These are phyloP conservation scores for Hippophae tibetana DNA, from an alignment of 306 rosid genomes.

Conservation along the genomic window DNA sequence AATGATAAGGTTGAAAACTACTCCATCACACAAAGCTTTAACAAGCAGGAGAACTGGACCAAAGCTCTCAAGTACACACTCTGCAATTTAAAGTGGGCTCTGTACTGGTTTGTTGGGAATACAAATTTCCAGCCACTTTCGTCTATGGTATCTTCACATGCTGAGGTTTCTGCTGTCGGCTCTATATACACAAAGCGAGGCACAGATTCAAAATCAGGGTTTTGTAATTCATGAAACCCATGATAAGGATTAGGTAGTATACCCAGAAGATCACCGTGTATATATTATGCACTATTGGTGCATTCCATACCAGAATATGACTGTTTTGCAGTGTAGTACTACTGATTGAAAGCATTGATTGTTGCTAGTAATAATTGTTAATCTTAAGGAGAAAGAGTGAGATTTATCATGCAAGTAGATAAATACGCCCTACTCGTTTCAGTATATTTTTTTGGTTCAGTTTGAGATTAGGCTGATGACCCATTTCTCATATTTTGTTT, in stretches of 20 bases:
- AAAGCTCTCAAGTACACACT: constrained; percentile 96
- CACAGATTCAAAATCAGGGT: constrained; percentile 21
- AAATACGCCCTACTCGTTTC: too few relatives aligned
- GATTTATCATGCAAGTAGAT: too few relatives aligned
- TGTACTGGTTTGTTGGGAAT: constrained; percentile 93
- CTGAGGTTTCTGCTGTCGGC: constrained; percentile 55
- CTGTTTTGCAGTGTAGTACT: constrained; percentile 12
- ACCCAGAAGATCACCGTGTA: background rate
- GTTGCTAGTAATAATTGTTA: background rate
- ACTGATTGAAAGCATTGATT: background rate
- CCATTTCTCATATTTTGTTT: too few relatives aligned
- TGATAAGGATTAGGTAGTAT: too few relatives aligned
- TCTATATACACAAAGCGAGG: constrained; percentile 45
- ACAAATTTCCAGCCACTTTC: constrained; percentile 87
- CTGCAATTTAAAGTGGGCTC: constrained; percentile 95
- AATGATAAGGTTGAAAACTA: constrained; percentile 83
- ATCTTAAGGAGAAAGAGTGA: too few relatives aligned
- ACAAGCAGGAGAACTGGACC: constrained; percentile 93
- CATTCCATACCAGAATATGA: background rate
- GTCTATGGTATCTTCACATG: constrained; percentile 50
- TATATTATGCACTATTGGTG: constrained; percentile 7
- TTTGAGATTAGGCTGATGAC: too few relatives aligned
- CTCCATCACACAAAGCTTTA: constrained; percentile 93
- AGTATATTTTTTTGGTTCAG: too few relatives aligned
- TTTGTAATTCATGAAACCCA: constrained; percentile 11